Percentiles rank a stretch among this genome's conserved stretches.
phyloP scores from a whole-genome alignment of 345 rosid species.

The Balakata baccata region DNA sequence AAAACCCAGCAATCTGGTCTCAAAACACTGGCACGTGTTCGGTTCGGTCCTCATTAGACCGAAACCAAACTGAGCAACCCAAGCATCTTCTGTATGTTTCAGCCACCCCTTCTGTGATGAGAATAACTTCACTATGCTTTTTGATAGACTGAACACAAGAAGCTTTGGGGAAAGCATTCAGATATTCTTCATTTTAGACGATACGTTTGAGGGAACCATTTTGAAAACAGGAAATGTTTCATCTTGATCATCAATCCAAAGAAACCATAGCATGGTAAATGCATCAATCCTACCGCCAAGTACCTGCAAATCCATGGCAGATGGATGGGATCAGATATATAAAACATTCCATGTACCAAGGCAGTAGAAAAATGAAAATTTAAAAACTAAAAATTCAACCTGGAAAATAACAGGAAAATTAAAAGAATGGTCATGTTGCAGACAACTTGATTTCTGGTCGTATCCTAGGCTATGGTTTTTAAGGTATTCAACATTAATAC shows the following conservation, averaged over 20 bases:
- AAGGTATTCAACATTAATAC: too few species aligned
- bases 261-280: conserved; percentile 54
- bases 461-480: neutral
- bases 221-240: conserved; percentile 44
- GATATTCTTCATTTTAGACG: conserved; percentile 8
- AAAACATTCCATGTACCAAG: neutral
- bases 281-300: conserved; percentile 46
- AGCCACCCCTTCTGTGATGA: too few species aligned
- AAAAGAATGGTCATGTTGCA: neutral
- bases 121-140: too few species aligned
- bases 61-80: neutral
- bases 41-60: neutral
- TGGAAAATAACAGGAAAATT: too few species aligned
- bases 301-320: conserved; percentile 42
- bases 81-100: neutral
- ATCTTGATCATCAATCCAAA: conserved; percentile 39
- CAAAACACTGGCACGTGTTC: neutral
- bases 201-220: conserved; percentile 41
- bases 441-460: neutral
- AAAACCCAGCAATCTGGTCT: neutral
- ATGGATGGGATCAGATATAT: neutral
- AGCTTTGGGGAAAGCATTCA: neutral
- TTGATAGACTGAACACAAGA: too few species aligned
- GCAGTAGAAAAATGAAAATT: too few species aligned
- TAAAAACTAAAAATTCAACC: neutral